These are phyloP conservation scores for Paramarasmius palmivorus DNA, from an alignment of 1,284 basidiomycete genomes.

Conservation along the genomic window DNA sequence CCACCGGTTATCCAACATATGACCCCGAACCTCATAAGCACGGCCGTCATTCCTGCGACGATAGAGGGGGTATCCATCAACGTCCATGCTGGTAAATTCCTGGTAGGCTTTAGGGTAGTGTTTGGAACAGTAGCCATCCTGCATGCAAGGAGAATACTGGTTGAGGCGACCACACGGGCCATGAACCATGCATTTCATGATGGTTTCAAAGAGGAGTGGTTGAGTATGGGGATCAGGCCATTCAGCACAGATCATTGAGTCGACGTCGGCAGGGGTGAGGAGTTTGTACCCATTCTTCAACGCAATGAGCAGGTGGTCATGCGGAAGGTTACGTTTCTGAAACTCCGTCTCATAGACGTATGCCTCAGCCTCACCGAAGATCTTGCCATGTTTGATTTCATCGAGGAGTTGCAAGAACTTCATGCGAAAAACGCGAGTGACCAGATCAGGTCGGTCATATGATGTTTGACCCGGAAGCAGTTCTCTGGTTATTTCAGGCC, in stretches of 20 bases:
- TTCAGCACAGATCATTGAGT: slow-evolving; percentile 39
- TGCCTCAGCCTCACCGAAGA: slow-evolving; percentile 28
- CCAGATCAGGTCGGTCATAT: slow-evolving; percentile 45
- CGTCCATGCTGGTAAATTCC: slow-evolving; percentile 31
- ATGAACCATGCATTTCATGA: slow-evolving; percentile 44
- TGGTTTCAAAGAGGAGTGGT: slow-evolving; percentile 35
- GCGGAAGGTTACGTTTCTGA: slow-evolving; percentile 50
- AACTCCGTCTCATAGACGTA: slow-evolving; percentile 49
- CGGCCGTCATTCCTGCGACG: slow-evolving; percentile 32
- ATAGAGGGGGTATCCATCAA: slow-evolving; percentile 41
- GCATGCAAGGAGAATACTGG: slow-evolving; percentile 38
- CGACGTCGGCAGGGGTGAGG: slow-evolving; percentile 32
- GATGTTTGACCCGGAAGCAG: slow-evolving; percentile 39
- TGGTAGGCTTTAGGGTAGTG: slow-evolving; percentile 38
- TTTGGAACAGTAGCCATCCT: slow-evolving; percentile 40
- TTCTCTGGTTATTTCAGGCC: slow-evolving; percentile 41
- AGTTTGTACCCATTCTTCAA: slow-evolving; percentile 31
- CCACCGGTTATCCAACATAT: slow-evolving; percentile 28
- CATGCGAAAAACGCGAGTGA: slow-evolving; percentile 42
- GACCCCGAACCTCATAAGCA: slow-evolving; percentile 21
- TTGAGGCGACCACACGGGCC: slow-evolving; percentile 39
- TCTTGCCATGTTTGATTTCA: slow-evolving; percentile 28
- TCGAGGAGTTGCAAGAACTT: slow-evolving; percentile 40
- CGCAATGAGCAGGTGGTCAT: slow-evolving; percentile 46
- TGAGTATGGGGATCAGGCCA: slow-evolving; percentile 39